Evolutionary conservation across 768 basidiomycete genomes (phyloP), one percentile per base, ranked within the genome.

Genomic region (Tricholoma sp.): DNA sequence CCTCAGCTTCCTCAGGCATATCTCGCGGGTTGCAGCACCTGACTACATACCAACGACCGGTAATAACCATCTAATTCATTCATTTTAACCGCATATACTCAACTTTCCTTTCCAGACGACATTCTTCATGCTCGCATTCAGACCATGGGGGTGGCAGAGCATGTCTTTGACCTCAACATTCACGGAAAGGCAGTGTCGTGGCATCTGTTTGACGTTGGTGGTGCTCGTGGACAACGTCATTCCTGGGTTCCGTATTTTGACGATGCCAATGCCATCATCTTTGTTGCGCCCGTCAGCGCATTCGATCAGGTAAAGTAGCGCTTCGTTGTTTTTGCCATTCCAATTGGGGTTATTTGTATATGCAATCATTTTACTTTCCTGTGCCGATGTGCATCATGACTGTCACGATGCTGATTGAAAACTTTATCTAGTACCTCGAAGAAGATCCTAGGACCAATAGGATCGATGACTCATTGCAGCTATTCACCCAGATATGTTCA

Each of bases 111-210:
- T 50, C 45, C 59, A 90, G 91, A 93, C 69, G 91, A 94, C 65
- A 91, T 94, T 56, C 76, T 94, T 16, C 89, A 91, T 66, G 90
- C 89, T n/a, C 86, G 91, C 34, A 88, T 94, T 54, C 92, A 92
- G 66, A 94, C 91, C 6, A 91, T 94, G 85, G 91, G 91, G 0
- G 86, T 94, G 4, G 81, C 88, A 0, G 91, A 93, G 69, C 90
- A 93, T 62, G 76, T 85, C 29, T 93, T 93, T 63, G 88, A 90
- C 55, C 86, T 93, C 29, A 83, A 86, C 49, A 82, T 91, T 41
- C 87, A 89, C 60, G 88, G 89, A 12, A 91, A 86, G 67, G 72
- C 76, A 24, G 86, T 90, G 11, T 84, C 86, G 12, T 88, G 85
- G 86, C 83, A 85, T 65, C 74, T 89, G 14, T 88, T 74, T 72